These are phyloP conservation scores for Pseudogymnoascus sp. DNA, from an alignment of 2,329 filamentous ascomycete genomes.

Conservation along the genomic window DNA sequence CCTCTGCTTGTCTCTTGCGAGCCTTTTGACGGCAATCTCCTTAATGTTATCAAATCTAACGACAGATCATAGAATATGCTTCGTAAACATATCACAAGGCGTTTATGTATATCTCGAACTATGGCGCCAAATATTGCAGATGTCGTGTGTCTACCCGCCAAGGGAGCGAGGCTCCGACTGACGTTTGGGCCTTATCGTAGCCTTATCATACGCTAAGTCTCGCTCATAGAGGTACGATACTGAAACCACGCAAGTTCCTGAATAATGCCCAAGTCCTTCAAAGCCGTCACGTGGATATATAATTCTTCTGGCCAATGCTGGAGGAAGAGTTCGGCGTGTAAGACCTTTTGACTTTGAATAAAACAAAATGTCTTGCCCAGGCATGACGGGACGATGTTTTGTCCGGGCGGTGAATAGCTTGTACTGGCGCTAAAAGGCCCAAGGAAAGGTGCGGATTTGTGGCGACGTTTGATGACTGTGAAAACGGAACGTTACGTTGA, in stretches of 20 bases:
- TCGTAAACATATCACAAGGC: not conserved
- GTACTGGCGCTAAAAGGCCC: not conserved
- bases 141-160: constrained; percentile 6
- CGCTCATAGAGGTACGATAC: not conserved
- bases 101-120: not conserved
- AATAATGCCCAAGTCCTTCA: not conserved
- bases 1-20: not conserved
- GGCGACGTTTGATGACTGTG: constrained; percentile 1
- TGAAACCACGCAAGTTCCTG: not conserved
- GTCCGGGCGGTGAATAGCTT: not conserved
- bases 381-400: not conserved
- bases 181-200: constrained; percentile 9
- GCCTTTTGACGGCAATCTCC: not conserved
- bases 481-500: constrained; percentile 3
- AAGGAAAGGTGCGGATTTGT: not conserved
- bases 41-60: not conserved
- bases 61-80: not conserved
- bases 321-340: not conserved
- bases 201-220: constrained; percentile 1
- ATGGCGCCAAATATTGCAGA: not conserved
- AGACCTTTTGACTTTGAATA: constrained; percentile 1
- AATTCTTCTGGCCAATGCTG: not conserved
- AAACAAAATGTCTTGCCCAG: constrained; percentile 2
- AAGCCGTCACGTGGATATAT: not conserved
- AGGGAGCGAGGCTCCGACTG: not conserved